phyloP scores from a whole-genome alignment of 2,329 filamentous ascomycete species.

The Venturia asperata region DNA sequence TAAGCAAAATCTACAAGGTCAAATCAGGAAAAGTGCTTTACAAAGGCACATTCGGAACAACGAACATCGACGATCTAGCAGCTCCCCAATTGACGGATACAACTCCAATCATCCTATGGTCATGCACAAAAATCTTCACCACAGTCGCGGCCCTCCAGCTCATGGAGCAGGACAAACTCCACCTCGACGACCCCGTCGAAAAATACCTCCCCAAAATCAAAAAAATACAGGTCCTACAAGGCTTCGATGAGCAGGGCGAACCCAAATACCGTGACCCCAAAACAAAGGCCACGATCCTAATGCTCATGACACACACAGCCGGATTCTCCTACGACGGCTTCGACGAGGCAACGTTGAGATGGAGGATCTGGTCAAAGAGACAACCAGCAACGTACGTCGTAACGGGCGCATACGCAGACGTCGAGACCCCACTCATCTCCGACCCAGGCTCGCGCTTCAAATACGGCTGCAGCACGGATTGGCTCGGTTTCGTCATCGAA shows the following conservation, averaged over 20 bases:
- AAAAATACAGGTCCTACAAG: slow-evolving; percentile 35
- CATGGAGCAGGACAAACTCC: slow-evolving; percentile 32
- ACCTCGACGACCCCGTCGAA: slow-evolving; percentile 30
- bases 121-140: slow-evolving; percentile 40
- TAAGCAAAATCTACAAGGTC: too few species aligned
- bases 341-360: slow-evolving; percentile 43
- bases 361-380: slow-evolving; percentile 20
- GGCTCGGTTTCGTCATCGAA: slow-evolving; percentile 44
- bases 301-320: slow-evolving; percentile 46
- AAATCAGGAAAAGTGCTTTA: slow-evolving; percentile 42
- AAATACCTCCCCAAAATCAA: slow-evolving; percentile 33
- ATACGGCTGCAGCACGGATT: slow-evolving; percentile 37
- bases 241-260: slow-evolving; percentile 23
- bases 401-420: neutral
- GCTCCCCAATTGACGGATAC: slow-evolving; percentile 52
- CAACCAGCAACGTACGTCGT: neutral
- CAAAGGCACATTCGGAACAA: slow-evolving; percentile 37
- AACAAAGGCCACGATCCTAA: slow-evolving; percentile 42
- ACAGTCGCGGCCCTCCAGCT: slow-evolving; percentile 31
- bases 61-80: slow-evolving; percentile 29
- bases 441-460: slow-evolving; percentile 12
- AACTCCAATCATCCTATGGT: slow-evolving; percentile 52
- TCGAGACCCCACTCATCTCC: slow-evolving; percentile 2
- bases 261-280: slow-evolving; percentile 30
- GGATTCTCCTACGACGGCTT: slow-evolving; percentile 49